These are phyloP conservation scores for Leccinum ponderosum DNA, from an alignment of 1,284 basidiomycete genomes.

Conservation along the genomic window DNA sequence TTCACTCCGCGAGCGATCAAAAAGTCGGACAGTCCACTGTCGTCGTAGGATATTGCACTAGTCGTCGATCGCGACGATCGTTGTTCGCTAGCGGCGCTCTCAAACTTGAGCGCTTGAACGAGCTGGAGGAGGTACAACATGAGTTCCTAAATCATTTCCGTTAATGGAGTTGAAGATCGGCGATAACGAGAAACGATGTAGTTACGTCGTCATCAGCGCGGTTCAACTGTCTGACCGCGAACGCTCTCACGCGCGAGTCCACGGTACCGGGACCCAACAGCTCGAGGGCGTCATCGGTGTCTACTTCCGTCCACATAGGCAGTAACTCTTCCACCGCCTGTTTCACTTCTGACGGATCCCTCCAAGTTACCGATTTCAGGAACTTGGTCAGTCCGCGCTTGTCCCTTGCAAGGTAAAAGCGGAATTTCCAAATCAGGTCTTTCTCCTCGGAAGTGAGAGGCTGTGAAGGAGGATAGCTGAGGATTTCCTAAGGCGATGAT, in stretches of 20 bases:
- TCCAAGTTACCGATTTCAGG: constrained; percentile 97
- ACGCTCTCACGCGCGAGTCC: constrained; percentile 90
- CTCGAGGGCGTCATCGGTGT: constrained; percentile 95
- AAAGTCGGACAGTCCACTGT: constrained; percentile 88
- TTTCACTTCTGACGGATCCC: constrained; percentile 93
- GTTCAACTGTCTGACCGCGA: constrained; percentile 89
- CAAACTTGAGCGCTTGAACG: constrained; percentile 97
- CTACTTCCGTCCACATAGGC: constrained; percentile 97
- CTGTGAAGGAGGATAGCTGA: constrained; percentile 90
- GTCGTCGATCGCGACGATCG: constrained; percentile 64
- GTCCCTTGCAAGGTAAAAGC: constrained; percentile 92
- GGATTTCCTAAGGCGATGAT: constrained; percentile 65
- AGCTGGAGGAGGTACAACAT: constrained; percentile 93
- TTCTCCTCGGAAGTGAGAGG: constrained; percentile 90
- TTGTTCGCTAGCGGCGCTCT: constrained; percentile 74
- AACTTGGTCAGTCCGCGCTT: constrained; percentile 96
- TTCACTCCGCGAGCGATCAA: constrained; percentile 83
- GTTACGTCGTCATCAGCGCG: constrained; percentile 92
- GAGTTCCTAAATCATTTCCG: constrained; percentile 66
- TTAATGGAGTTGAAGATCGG: constrained; percentile 2
- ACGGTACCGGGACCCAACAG: constrained; percentile 89
- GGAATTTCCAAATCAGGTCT: constrained; percentile 97
- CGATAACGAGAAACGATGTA: constrained; percentile 11
- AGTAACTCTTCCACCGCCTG: constrained; percentile 96
- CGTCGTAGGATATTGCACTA: constrained; percentile 76